Conservation (phyloP, 805 yeast species). For the Tanozyma kutaoensis region DNA sequence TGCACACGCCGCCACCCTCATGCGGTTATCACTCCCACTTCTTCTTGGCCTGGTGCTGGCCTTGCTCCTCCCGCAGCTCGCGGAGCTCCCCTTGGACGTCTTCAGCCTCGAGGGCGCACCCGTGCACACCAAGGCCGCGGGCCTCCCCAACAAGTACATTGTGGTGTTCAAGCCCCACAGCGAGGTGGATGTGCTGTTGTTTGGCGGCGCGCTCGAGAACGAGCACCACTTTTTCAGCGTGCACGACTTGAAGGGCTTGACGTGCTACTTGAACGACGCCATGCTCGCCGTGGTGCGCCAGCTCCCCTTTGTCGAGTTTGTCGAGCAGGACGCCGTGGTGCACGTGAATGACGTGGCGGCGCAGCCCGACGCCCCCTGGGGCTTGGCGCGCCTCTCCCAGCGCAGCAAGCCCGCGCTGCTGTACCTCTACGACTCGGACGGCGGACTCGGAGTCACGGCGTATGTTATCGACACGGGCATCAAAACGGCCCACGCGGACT, state of each 20-base stretch:
- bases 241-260: constrained; percentile 7
- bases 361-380: constrained; percentile 90
- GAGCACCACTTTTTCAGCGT: constrained; percentile 3
- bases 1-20: too few relatives aligned
- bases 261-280: constrained; percentile 7
- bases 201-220: constrained; percentile 5
- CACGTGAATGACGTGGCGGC: constrained; percentile 46
- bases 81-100: too few relatives aligned
- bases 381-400: constrained; percentile 82
- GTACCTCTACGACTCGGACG: constrained; percentile 57
- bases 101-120: too few relatives aligned
- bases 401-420: constrained; percentile 25
- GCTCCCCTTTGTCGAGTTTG: constrained; percentile 48
- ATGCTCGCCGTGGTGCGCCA: constrained; percentile 11
- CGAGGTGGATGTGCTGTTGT: constrained; percentile 31
- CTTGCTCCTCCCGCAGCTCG: too few relatives aligned
- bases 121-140: constrained; percentile 27
- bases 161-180: constrained; percentile 67
- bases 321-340: constrained; percentile 59
- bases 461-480: constrained; percentile 89
- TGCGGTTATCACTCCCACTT: too few relatives aligned
- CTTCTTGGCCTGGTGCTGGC: too few relatives aligned
- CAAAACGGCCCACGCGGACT: constrained; percentile 60
- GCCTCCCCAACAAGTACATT: constrained; percentile 64
- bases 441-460: constrained; percentile 76